Percentiles rank a stretch among this genome's conserved stretches.
These are phyloP conservation scores for Plasmodium sp. DNA, from an alignment of 169 alveolate species.

Conservation along the genomic window DNA sequence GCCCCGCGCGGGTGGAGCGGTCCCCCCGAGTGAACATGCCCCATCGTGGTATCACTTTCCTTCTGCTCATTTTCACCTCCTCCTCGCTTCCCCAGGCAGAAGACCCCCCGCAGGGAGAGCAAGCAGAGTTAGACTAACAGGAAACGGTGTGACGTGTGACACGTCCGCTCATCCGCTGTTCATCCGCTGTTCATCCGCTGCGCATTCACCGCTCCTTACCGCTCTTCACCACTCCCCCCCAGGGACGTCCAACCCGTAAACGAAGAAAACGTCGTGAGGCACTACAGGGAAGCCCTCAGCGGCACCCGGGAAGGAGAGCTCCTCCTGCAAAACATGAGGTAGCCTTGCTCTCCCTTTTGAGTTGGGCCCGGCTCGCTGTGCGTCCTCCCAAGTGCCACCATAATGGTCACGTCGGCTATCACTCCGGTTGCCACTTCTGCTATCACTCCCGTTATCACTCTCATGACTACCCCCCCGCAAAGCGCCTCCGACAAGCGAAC, in stretches of 20 bases:
- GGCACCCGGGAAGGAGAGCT: slow-evolving; percentile 18
- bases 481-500: slow-evolving; percentile 20
- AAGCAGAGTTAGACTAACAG: not conserved
- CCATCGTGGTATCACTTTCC: not conserved
- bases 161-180: not conserved
- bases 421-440: not conserved
- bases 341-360: not conserved
- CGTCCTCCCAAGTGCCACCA: not conserved
- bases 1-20: not conserved
- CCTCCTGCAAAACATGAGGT: slow-evolving; percentile 32
- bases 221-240: not conserved
- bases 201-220: not conserved
- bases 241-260: slow-evolving; percentile 4
- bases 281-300: slow-evolving; percentile 9
- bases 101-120: not conserved
- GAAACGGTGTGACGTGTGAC: not conserved
- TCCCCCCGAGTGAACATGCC: not conserved
- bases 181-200: no score
- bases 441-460: not conserved
- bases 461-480: not conserved
- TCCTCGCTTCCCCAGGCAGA: not conserved
- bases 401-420: no score
- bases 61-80: not conserved
- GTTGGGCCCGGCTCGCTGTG: not conserved
- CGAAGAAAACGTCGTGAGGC: slow-evolving; percentile 24